Evolutionary conservation across 108 stramenopile genomes (phyloP).

Genomic region (Cyclotella baltica): DNA sequence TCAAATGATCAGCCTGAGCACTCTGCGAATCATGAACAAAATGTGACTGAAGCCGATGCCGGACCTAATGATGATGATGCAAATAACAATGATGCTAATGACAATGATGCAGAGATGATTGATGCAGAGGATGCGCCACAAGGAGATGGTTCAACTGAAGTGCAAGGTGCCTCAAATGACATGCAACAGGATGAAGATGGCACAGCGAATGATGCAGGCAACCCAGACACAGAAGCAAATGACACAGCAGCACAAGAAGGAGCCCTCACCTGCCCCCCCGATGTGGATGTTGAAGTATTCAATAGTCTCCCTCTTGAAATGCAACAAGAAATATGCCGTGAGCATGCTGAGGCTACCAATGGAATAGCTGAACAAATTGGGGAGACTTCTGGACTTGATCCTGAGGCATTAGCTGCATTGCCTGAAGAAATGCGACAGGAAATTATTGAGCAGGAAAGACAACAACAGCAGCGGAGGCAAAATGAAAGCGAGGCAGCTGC

Average conservation of each 20-base stretch:
- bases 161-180: not conserved
- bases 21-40: not conserved
- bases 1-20: slow-evolving; percentile 5
- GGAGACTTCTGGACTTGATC: slow-evolving; percentile 88
- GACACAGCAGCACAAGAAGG: slow-evolving; percentile 43
- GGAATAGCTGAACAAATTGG: slow-evolving; percentile 76
- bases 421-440: slow-evolving; percentile 95
- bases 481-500: slow-evolving; percentile 67
- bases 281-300: slow-evolving; percentile 92
- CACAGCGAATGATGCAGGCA: not conserved
- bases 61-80: not conserved
- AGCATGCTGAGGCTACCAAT: slow-evolving; percentile 63
- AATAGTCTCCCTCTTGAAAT: slow-evolving; percentile 88
- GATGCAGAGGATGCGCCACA: not conserved
- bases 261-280: slow-evolving; percentile 86
- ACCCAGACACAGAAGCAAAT: slow-evolving; percentile 44
- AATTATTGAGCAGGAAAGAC: slow-evolving; percentile 90
- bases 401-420: slow-evolving; percentile 93
- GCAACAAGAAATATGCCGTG: slow-evolving; percentile 89
- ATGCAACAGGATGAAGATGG: not conserved
- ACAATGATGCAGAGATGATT: slow-evolving; percentile 8
- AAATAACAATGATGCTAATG: no score
- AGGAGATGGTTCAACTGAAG: not conserved
- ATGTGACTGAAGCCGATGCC: not conserved
- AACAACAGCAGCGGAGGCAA: slow-evolving; percentile 75